Evolutionary conservation across 1,284 basidiomycete genomes (phyloP).

Genomic region (Malassezia furfur): DNA sequence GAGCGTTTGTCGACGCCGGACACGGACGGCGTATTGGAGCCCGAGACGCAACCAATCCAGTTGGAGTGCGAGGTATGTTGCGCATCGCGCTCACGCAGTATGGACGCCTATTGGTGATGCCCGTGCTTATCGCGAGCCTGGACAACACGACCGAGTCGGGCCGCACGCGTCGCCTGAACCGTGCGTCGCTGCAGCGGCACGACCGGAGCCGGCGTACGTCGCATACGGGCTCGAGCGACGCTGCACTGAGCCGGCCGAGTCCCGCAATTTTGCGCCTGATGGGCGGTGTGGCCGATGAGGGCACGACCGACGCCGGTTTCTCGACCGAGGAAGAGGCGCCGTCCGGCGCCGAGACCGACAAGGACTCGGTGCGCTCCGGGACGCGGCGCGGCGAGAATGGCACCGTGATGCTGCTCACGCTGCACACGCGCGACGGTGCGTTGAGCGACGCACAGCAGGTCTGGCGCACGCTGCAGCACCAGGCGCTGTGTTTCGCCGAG

Average conservation of each 20-base stretch:
- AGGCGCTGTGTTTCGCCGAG: slow-evolving; percentile 8
- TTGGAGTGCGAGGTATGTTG: slow-evolving; percentile 3
- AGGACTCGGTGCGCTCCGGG: slow-evolving; percentile 6
- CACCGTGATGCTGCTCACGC: slow-evolving; percentile 5
- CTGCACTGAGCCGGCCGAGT: neutral
- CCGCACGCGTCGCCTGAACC: neutral
- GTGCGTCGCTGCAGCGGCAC: neutral
- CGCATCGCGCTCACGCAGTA: neutral
- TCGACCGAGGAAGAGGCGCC: slow-evolving; percentile 15
- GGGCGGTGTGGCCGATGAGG: neutral
- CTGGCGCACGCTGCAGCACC: slow-evolving; percentile 3
- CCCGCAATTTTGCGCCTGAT: neutral
- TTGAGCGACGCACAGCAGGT: neutral
- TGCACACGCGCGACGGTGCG: neutral
- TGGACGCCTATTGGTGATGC: slow-evolving; percentile 10
- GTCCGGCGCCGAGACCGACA: slow-evolving; percentile 8
- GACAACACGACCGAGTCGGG: neutral
- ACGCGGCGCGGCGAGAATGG: neutral
- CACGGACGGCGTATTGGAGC: neutral
- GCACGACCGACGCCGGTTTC: neutral
- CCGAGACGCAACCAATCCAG: neutral
- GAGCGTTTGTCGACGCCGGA: neutral
- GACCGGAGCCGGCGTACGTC: slow-evolving; percentile 3
- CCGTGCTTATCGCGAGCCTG: neutral
- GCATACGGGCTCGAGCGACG: slow-evolving; percentile 1